A percentile compares a stretch with the other conserved stretches of the same genome.
These are phyloP conservation scores for Extremus antarcticus DNA, from an alignment of 495 filamentous ascomycete species.

Conservation along the genomic window DNA sequence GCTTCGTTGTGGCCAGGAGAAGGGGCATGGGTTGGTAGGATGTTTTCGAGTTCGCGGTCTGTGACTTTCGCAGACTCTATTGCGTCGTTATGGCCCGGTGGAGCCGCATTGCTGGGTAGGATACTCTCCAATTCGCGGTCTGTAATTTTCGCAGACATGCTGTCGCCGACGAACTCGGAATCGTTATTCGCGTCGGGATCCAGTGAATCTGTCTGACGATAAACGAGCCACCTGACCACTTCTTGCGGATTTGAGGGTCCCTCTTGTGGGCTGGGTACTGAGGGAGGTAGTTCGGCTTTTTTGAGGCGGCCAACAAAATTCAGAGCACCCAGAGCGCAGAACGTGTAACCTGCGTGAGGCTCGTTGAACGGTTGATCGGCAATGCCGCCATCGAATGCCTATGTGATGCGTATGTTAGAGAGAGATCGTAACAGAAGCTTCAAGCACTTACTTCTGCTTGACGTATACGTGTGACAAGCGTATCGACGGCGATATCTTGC, in stretches of 20 bases:
- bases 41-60: not conserved
- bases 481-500: conserved; percentile 65
- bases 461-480: conserved; percentile 59
- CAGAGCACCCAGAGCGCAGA: conserved; percentile 16
- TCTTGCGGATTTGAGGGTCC: not conserved
- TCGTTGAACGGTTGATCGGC: conserved; percentile 71
- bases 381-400: conserved; percentile 90
- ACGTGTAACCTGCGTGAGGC: conserved; percentile 49
- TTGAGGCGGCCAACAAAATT: conserved; percentile 13
- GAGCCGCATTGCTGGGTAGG: not conserved
- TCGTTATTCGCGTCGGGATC: not conserved
- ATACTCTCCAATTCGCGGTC: not conserved
- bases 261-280: not conserved
- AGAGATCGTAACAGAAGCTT: no score
- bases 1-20: no score
- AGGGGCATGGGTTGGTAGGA: not conserved
- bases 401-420: no score
- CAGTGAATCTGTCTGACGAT: not conserved
- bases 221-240: conserved; percentile 1
- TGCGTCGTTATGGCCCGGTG: no score
- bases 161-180: not conserved
- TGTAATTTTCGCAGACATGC: not conserved
- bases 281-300: not conserved
- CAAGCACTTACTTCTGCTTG: conserved; percentile 47
- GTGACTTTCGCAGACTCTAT: no score